Base-by-base conservation (phyloP, 495 filamentous ascomycete genomes). In the Penicillium argentinense region DNA sequence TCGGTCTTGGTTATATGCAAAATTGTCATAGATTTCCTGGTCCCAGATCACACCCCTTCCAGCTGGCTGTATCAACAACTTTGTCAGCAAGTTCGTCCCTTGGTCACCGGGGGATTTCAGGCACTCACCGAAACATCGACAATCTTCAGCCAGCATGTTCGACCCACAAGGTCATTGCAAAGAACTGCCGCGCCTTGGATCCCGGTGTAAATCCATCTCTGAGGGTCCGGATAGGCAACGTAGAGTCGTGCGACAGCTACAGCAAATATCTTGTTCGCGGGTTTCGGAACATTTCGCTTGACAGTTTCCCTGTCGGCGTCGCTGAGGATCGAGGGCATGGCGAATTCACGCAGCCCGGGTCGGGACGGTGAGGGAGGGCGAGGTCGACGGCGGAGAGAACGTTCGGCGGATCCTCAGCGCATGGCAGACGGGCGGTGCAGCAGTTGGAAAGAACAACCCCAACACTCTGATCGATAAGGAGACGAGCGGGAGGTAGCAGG, bases 121-220 rank as follows among this genome's bases (percentile, higher is more conserved):
- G 26, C 42, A 81, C 89, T 53, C 72, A 96, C 91, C 63, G 88
- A 95, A 44, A 98, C 81, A 69, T 98, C 93, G 38, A 98, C 93
- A 65, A 98, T 72, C 71, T 98, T 98, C 49, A 98, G 70, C 88
- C 93, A 98, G 67, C 89, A 93, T 2, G 95, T 96, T 61, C 95
- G 86, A 44, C 93, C 93, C 14, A 97, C 90, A 23, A 92, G 62
- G 62, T 98, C 93, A 66, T 98, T 91, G 40, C 90, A 88, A 44
- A 98, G 78, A 14, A 97, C 93, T n/a, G 80, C 80, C 36, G 93
- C 93, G 13, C 93, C 93, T 63, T 96, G 92, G 39, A 98, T 71
- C 14, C 95, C 93, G 2, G 95, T 96, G 63, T 91, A 95, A 14
- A 83, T 88, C 93, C 93, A 98, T 90, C 75, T 83, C 40, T 83